phyloP scores from a whole-genome alignment of 1,284 basidiomycete species.

The Gomphus sp. region DNA sequence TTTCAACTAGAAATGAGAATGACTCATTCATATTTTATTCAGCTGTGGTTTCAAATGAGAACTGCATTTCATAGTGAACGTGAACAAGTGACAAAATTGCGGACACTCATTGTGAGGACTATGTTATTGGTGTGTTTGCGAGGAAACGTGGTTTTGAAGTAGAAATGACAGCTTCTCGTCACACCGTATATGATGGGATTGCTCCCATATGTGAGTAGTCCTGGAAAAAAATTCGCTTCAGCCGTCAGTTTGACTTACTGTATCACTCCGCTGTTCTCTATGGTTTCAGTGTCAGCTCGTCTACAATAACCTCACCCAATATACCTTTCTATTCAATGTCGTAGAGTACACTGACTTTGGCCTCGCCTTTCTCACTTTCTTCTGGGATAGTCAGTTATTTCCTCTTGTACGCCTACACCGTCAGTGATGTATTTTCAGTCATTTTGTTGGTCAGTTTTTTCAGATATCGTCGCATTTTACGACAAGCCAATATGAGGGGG shows the following conservation, averaged over 20 bases:
- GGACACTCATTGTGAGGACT: background rate
- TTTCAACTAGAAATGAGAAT: background rate
- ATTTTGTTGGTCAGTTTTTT: background rate
- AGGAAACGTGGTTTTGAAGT: background rate
- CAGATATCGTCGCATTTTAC: background rate
- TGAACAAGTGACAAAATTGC: background rate
- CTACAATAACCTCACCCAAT: background rate
- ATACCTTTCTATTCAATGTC: background rate
- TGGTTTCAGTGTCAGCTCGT: background rate
- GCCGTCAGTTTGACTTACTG: no score
- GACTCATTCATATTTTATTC: background rate
- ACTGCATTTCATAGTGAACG: background rate
- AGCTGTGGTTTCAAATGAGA: background rate
- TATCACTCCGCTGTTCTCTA: background rate
- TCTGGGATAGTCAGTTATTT: background rate
- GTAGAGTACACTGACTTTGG: background rate
- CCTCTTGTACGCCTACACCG: background rate
- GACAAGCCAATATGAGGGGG: background rate
- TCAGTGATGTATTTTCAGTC: background rate
- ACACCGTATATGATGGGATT: background rate
- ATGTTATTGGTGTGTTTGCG: background rate
- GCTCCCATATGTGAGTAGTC: background rate
- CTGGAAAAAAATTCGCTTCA: no score
- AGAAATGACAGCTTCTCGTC: background rate
- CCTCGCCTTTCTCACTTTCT: background rate